Evolutionary conservation across 495 filamentous ascomycete genomes (phyloP), one percentile per base, ranked within the genome.

Genomic region (Aspergillus sclerotioniger): DNA sequence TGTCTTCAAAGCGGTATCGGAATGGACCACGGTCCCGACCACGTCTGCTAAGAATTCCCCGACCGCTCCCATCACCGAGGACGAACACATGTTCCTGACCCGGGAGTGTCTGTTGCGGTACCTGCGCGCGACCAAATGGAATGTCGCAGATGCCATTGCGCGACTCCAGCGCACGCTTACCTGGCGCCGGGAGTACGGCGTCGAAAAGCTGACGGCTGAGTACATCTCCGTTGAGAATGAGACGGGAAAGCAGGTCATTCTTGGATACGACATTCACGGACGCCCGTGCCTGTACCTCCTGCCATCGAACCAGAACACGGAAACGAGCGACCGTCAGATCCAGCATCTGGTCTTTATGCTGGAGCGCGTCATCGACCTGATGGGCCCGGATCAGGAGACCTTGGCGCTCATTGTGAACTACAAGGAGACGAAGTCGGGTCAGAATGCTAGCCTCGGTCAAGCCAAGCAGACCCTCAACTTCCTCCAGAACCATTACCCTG

Each of bases 331-430:
- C n/a, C 84, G 90, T 65, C 94, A 98, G 71, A 83, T 97, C 21
- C 85, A 98, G 69, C 92, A 97, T 69, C 80, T 98, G 45, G 92
- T 97, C 41, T 98, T 84, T 71, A 96, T 96, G 91, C 74, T 98
- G 44, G 94, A 98, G 77, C 83, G 90, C 21, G 84, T 88, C 17
- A 85, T 97, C 63, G 91, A 96, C 57, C 69, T 97, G 32, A 92
- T 95, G 86, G 83, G 86, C 1, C 82, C 94, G 1, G 86, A 87
- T 10, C 90, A 94, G 66, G 94, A 96, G 72, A 92, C 85, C 2
- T 70, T 96, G 45, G 87, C 90, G 8, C 79, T 98, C 3, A 73
- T 97, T 52, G 89, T 97, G 65, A 90, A 96, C 76, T 96, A 93
- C 77, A 90, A 88, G 66, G 86, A 90, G 64, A 85, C 81, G 20